Base-by-base conservation (phyloP, 495 filamentous ascomycete species). In the Aspergillus indologenus region DNA sequence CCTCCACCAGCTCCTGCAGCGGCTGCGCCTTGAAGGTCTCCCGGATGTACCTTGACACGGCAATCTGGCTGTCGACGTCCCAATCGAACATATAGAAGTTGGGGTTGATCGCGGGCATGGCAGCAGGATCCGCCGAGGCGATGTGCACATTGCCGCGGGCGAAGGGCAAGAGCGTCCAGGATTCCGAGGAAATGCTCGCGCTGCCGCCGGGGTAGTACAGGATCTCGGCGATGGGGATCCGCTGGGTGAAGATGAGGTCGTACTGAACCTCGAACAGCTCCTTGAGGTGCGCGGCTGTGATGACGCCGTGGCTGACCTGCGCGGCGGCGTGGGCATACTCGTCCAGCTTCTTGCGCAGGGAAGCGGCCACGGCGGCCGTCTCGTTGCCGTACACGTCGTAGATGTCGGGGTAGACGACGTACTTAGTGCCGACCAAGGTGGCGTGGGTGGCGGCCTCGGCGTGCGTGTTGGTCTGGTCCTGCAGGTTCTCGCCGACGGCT, bases 141-240 rank as follows among this genome's bases (percentile, higher is more conserved):
- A 85, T 83, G 62, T 87, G 85, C 51, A 86, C 76, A 43, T 66
- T 81, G 5, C 85, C 85, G 11, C 83, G 80, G 2, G 82, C 82
- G 31, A 85, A 79, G 6, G 74, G 74, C 24, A 75, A 66, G 49
- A 72, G 66, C 15, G 51, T 54, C 79, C 78, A 82, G 65, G 75
- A 79, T 29, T 75, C 71, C 34, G 1, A 79, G 46, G 3, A 61
- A 43, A 18, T 58, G 48, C 0, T n/a, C n/a, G n/a, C n/a, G n/a
- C n/a, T n/a, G n/a, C 49, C 59, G 6, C 50, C 65, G 3, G 69
- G 65, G 45, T 70, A 63, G 21, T 78, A 52, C 5, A 72, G 47
- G 20, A 71, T 71, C 60, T 79, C 78, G 1, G 72, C 77, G 23
- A 76, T 66, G 4, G 79, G 77, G 9, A 81, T 68, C 18, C 71